Base-by-base conservation (phyloP, 257 asterid species). In the Linaria vulgaris region DNA sequence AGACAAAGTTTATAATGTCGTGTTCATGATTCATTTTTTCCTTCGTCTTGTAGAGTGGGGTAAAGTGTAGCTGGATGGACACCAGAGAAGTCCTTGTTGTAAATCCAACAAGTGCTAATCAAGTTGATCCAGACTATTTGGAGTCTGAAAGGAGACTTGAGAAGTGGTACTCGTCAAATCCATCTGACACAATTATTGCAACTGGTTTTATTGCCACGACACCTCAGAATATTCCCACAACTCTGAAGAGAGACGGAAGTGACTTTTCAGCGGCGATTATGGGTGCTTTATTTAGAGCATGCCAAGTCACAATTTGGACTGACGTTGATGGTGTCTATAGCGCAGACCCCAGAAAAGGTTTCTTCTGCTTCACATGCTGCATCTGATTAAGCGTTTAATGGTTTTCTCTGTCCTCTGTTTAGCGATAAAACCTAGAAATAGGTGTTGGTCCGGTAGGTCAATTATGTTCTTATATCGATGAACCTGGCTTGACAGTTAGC, bases 301-400 rank as follows among this genome's bases (percentile, higher is more conserved):
- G 90, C 22, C 96, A 85, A 84, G 95, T 94, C 65, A 94, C 99
- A 56, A 94, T 94, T 56, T 94, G 99, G 99, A 94, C 99, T 43
- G 99, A 94, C 48, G 97, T 94, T 75, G 85, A 94, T 80, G 99
- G 99, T 30, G 95, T 94, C 8, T 94, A 85, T 71, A 94, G 97
- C 74, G 99, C 99, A 46, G 99, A 94, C 63, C 99, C 99, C 6
- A 82, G 99, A 74, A 94, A 94, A 90, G 99, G 99, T 90, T 48
- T 41, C 27, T 63, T 30, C 49, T 74, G 72, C 34, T 61, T 51
- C 63, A 14, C 24, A 9, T 61, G 24, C 41, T 41, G 46, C 24
- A 31, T 56, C 34, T 27, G 61, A 44, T 56, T 56, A 63, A 25
- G 47, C 13, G 22, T 25, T 25, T 23, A 54, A 16, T 13, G n/a